Evolutionary conservation across 176 grass and related monocot genomes (phyloP).

Genomic region (Musa schizocarpa): DNA sequence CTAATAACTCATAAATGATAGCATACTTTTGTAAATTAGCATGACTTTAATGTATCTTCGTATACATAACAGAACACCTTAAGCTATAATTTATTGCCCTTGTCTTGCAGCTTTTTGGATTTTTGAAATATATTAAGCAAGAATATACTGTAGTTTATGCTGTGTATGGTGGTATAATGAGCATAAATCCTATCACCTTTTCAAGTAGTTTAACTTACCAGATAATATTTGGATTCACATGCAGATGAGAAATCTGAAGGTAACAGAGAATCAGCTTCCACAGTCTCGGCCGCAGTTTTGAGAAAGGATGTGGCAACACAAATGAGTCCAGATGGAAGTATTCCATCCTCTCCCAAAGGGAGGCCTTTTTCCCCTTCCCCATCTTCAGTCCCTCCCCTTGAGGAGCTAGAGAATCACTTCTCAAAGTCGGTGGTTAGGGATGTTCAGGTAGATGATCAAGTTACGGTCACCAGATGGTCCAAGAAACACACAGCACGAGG

Average conservation of each 20-base stretch:
- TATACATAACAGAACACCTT: too few species aligned
- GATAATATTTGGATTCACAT: constrained; percentile 19
- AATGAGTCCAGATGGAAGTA: constrained; percentile 71
- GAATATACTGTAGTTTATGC: neutral
- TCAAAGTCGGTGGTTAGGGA: constrained; percentile 73
- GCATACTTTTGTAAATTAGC: too few species aligned
- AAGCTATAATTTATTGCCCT: too few species aligned
- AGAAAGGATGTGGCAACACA: constrained; percentile 69
- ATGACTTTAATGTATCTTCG: too few species aligned
- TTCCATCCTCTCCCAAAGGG: constrained; percentile 39
- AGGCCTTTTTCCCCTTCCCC: constrained; percentile 29
- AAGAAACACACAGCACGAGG: constrained; percentile 56
- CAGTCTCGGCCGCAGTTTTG: constrained; percentile 13
- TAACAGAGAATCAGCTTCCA: constrained; percentile 27
- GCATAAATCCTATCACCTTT: neutral
- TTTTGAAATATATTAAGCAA: too few species aligned
- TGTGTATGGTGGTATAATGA: neutral
- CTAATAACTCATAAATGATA: too few species aligned
- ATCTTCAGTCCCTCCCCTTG: constrained; percentile 23
- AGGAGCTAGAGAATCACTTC: constrained; percentile 48
- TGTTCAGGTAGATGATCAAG: constrained; percentile 65
- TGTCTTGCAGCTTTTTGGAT: too few species aligned
- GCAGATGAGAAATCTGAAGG: constrained; percentile 52
- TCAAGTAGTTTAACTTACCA: neutral
- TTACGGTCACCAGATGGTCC: constrained; percentile 73